phyloP scores from a whole-genome alignment of 2,329 filamentous ascomycete species.

The Cryphonectria japonica region DNA sequence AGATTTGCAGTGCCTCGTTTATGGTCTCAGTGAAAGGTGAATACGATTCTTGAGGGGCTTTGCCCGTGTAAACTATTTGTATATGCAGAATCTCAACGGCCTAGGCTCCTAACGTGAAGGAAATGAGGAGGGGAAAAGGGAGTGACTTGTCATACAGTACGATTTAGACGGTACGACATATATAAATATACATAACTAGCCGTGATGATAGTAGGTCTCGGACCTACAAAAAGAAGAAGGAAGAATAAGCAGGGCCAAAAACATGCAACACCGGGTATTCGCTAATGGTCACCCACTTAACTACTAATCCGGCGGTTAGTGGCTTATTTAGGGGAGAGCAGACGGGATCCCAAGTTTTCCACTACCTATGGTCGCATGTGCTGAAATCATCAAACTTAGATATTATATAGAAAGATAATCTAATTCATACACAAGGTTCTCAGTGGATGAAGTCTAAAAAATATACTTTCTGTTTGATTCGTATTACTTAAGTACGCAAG shows the following conservation, averaged over 20 bases:
- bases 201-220: too few species aligned
- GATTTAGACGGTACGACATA: too few species aligned
- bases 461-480: too few species aligned
- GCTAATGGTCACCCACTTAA: slow-evolving; percentile 10
- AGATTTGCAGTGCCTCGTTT: background rate
- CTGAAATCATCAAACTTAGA: fast-evolving
- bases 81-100: too few species aligned
- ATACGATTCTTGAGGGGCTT: background rate
- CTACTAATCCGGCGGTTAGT: slow-evolving; percentile 8
- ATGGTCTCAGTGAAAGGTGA: too few species aligned
- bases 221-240: background rate
- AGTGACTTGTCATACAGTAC: too few species aligned
- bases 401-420: background rate
- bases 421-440: background rate
- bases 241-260: background rate
- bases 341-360: slow-evolving; percentile 8
- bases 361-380: slow-evolving; percentile 7
- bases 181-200: too few species aligned
- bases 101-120: too few species aligned
- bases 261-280: slow-evolving; percentile 6
- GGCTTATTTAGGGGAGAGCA: slow-evolving; percentile 9
- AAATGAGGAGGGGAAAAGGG: too few species aligned
- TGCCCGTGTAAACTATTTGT: background rate
- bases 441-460: background rate
- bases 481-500: too few species aligned